Evolutionary conservation across 768 basidiomycete genomes (phyloP), one percentile per base, ranked within the genome.

Genomic region (Amyloporia xantha): DNA sequence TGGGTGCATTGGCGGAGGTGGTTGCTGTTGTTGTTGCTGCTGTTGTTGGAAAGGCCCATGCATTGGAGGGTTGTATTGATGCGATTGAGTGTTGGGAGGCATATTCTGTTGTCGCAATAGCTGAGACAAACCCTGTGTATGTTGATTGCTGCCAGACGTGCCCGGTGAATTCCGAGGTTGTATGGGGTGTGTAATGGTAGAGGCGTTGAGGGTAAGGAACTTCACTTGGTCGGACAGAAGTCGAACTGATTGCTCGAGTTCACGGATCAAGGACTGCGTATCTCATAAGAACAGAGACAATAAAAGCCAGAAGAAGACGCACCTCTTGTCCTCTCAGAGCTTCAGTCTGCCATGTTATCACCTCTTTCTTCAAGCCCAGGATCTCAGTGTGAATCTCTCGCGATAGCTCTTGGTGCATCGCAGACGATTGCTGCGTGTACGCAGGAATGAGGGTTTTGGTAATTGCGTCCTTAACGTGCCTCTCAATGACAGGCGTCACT

Each of bases 171-270:
- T 47, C 48, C 57, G 58, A 33, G 51, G 25, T 39, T 50, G 46
- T 48, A 54, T 49, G 35, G 53, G 28, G 30, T 13, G 24, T 33
- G 21, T 46, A n/a, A 53, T 36, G 30, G 63, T 53, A 4, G 68
- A 57, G 30, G 50, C 17, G 71, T 41, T 87, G 66, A 84, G 68
- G 56, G 72, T 80, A 52, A 89, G 66, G 68, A 81, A 87, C 62
- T 89, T 91, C 59, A 92, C 79, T 62, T 92, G 90, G 43, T 92
- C 90, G 25, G 84, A 76, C 48, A 92, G 70, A 20, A 78, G 58
- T 46, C 87, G 75, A 47, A 92, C 82, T 5, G 79, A 81, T 56
- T 82, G 84, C 65, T 91, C 90, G 49, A 92, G 75, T 36, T 91
- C 88, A 52, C 87, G 78, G 49, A 92, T 86, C 21, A 84, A 70